Conservation (phyloP, 2,329 filamentous ascomycete genomes). For the Fusarium piperis region DNA sequence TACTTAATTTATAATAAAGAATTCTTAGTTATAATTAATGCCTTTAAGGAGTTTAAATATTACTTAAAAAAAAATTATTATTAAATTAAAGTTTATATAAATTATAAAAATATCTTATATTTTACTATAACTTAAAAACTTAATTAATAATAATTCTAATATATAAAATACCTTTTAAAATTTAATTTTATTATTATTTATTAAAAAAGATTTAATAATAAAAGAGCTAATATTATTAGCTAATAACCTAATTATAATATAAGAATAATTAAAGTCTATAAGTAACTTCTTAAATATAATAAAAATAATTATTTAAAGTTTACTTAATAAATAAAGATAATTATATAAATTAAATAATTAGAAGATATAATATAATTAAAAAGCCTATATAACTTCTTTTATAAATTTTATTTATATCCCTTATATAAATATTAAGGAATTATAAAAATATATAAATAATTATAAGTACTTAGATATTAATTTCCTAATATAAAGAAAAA, state of each 20-base stretch:
- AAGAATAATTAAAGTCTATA: too few species aligned
- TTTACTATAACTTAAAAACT: conserved; percentile 29
- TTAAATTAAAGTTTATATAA: conserved; percentile 30
- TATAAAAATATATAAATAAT: neutral
- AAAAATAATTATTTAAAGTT: neutral
- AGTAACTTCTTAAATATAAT: too few species aligned
- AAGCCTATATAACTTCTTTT: neutral
- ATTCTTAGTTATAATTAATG: conserved; percentile 38
- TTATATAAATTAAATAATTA: too few species aligned
- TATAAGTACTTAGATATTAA: neutral
- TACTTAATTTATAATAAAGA: conserved; percentile 39
- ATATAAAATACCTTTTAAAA: too few species aligned
- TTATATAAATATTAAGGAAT: neutral
- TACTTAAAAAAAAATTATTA: conserved; percentile 28
- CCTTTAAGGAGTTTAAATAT: conserved; percentile 38
- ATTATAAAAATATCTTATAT: conserved; percentile 37
- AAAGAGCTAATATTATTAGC: too few species aligned
- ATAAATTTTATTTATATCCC: neutral
- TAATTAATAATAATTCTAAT: conserved; percentile 13
- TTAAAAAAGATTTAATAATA: too few species aligned
- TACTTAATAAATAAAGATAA: neutral
- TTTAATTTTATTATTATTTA: too few species aligned
- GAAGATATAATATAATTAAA: neutral
- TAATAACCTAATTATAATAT: too few species aligned
- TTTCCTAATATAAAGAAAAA: neutral